Evolutionary conservation across 768 basidiomycete genomes (phyloP), one percentile per base, ranked within the genome.

Genomic region (Boletellus ananiceps): DNA sequence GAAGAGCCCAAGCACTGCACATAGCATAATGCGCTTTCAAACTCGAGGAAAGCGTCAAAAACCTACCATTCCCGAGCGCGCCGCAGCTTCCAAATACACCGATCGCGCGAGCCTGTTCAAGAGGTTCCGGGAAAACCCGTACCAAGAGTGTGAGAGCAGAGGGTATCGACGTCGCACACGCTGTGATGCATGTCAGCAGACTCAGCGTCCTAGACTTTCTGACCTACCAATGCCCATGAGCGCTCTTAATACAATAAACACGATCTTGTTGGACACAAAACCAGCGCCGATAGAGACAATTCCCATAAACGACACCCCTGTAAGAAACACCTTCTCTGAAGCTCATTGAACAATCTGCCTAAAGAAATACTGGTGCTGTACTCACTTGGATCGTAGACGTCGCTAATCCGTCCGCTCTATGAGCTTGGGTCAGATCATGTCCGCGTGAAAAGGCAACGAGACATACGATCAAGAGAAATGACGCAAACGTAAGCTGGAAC

Each of bases 81-180:
- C 75, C 77, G 40, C 70, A 66, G 12, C 74, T 71, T 44, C 75
- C 76, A 50, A 79, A 74, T 0, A 75, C 51, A 8, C 69, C 69
- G 16, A 83, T 70, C 8, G 77, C 80, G 21, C 67, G 68, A 38
- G 77, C 71, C 54, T 81, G 79, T 39, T 72, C 68, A 5, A 51
- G 54, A 6, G 73, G 73, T 12, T 76, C 71, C 0, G 78, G 74
- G 60, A 75, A 82, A 55, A 77, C 64, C 38, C 72, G 69, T 6
- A 80, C 75, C 19, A 81, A 69, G 31, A 82, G 66, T 34, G 72
- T 64, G n/a, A 76, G 61, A 6, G 78, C 74, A 3, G 78, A 75
- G 2, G 79, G 79, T 33, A 80, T 71, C 8, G 75, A 76, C 66
- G 79, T 61, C 2, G 78, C 69, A 16, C 75, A 78, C 12, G 69